A percentile compares a stretch with the other conserved stretches of the same genome.
These are phyloP conservation scores for Catharanthus roseus DNA, from an alignment of 257 asterid genomes.

Conservation along the genomic window DNA sequence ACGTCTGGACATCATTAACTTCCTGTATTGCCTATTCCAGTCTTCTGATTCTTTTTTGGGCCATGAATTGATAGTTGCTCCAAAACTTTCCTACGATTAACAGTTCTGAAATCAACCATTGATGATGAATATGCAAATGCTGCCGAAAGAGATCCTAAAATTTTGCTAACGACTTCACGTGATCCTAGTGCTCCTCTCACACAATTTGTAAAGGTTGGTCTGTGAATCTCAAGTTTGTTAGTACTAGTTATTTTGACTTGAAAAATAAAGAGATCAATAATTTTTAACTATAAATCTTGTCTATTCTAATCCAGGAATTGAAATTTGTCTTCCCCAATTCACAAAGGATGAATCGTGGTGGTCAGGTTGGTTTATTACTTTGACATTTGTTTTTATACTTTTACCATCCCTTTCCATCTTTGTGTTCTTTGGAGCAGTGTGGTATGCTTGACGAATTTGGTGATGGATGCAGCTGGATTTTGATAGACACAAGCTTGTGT, in stretches of 20 bases:
- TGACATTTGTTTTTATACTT: too few species aligned
- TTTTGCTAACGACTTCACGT: conserved; percentile 83
- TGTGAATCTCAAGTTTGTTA: background rate
- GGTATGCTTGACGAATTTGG: background rate
- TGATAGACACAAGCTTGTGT: background rate
- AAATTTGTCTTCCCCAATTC: conserved; percentile 89
- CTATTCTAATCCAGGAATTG: conserved; percentile 47
- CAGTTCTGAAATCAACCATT: conserved; percentile 77
- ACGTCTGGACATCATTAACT: background rate
- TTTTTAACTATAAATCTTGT: too few species aligned
- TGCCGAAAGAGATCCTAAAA: too few species aligned
- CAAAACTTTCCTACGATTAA: conserved; percentile 2
- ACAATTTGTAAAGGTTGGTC: conserved; percentile 82
- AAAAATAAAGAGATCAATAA: background rate
- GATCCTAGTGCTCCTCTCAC: conserved; percentile 94
- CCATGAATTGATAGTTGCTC: background rate
- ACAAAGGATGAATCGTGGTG: too few species aligned
- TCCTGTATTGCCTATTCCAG: too few species aligned
- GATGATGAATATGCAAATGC: conserved; percentile 93
- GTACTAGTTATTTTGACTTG: background rate
- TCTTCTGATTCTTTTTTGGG: background rate
- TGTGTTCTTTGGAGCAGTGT: too few species aligned
- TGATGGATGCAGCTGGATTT: background rate
- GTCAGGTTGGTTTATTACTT: too few species aligned
- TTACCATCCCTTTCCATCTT: too few species aligned